A percentile compares a stretch with the other conserved stretches of the same genome.
Evolutionary conservation across 1,284 basidiomycete genomes (phyloP).

Genomic region (Rhodotorula sp.): DNA sequence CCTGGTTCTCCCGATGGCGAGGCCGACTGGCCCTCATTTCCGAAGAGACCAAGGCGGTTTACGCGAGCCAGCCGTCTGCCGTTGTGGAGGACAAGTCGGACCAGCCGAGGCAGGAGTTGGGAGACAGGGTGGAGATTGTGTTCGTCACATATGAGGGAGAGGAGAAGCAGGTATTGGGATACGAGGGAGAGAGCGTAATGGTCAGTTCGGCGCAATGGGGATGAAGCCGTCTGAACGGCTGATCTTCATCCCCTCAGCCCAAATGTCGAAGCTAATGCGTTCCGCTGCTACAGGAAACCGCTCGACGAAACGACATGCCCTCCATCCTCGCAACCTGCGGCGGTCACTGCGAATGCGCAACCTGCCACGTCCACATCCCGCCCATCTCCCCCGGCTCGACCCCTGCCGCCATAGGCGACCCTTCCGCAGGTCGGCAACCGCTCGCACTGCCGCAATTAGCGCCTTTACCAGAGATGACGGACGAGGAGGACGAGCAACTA

Average conservation of each 20-base stretch:
- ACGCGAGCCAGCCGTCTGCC: constrained; percentile 41
- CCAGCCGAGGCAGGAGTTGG: constrained; percentile 22
- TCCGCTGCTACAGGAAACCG: constrained; percentile 31
- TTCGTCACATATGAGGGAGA: constrained; percentile 43
- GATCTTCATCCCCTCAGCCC: too few species aligned
- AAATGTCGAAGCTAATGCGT: too few species aligned
- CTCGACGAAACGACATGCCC: constrained; percentile 43
- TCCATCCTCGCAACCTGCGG: constrained; percentile 47
- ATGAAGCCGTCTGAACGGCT: too few species aligned
- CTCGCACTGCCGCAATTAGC: background rate
- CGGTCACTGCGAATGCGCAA: constrained; percentile 47
- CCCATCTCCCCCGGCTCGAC: constrained; percentile 1
- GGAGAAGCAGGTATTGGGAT: constrained; percentile 40
- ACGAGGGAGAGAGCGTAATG: constrained; percentile 47
- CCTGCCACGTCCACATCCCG: constrained; percentile 44
- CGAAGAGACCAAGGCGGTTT: constrained; percentile 41
- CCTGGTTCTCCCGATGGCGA: constrained; percentile 49
- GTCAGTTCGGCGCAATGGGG: constrained; percentile 6
- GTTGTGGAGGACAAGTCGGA: constrained; percentile 16
- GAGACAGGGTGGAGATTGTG: constrained; percentile 39
- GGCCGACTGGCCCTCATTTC: constrained; percentile 47
- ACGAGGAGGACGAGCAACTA: constrained; percentile 45
- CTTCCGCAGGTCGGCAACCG: background rate
- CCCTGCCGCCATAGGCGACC: background rate
- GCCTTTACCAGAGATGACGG: constrained; percentile 29